Base-by-base conservation (phyloP, 495 filamentous ascomycete genomes). In the Penicillium riverlandense region DNA sequence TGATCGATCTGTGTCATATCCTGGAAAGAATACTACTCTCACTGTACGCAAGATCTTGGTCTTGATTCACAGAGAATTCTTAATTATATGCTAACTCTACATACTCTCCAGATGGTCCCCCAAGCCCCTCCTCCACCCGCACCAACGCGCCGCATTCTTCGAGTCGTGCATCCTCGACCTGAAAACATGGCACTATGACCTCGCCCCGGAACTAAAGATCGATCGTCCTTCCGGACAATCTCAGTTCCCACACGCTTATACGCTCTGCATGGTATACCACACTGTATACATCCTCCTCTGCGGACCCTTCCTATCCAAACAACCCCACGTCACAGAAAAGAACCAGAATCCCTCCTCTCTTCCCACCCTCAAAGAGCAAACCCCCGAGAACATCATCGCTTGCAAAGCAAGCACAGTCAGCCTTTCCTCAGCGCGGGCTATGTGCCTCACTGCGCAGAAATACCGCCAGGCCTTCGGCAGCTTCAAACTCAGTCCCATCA, bases 251-350 rank as follows among this genome's bases (percentile, higher is more conserved):
- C 61, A 64, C 40, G 41, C 48, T 1, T 64, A 61, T 15, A 59
- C 48, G 0, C 31, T 64, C 8, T 51, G 33, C 27, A 64, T 64
- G 61, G 53, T 61, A 8, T 64, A 64, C 30, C 55, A 64, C 22
- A 61, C 55, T 1, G 47, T 47, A 0, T 29, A 43, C 14, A 49
- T 64, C 5, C 40, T 64, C 5, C 55, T 64, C 8, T 52, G 49
- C 27, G 49, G 42, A 14, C 61, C 61, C 4, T 61, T 58, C 44
- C 7, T 61, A 2, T 41, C 10, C 10, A n/a, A 38, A 1, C 30
- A 40, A 8, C 7, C 35, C 8, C 35, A 44, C 7, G 13, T 4
- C 10, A 10, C 8, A 36, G 11, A 41, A 0, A 35, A 36, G 7
- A 29, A 34, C 16, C 15, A 11, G 27, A 37, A 14, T 14, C 6